Evolutionary conservation across 805 yeast genomes (phyloP).

Genomic region (Ogataea populi-albae): DNA sequence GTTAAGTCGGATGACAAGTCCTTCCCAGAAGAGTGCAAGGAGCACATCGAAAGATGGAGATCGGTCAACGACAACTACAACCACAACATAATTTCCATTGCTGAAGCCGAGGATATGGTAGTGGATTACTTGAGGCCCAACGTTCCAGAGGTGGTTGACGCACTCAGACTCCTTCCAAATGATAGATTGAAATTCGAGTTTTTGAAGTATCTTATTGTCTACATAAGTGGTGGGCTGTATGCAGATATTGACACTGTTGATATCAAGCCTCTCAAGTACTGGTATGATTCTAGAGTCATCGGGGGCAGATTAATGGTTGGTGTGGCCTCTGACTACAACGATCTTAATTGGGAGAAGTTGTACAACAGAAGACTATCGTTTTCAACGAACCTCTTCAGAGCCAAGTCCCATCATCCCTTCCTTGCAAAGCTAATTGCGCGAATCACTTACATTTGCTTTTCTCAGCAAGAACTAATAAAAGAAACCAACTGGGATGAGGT

Average conservation of each 20-base stretch:
- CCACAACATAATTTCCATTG: constrained; percentile 29
- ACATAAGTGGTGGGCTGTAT: constrained; percentile 52
- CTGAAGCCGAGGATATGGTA: constrained; percentile 29
- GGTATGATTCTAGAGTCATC: constrained; percentile 26
- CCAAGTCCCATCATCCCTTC: constrained; percentile 35
- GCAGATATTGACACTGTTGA: constrained; percentile 55
- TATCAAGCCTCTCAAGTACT: constrained; percentile 37
- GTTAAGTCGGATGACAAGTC: constrained; percentile 26
- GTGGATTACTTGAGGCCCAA: constrained; percentile 26
- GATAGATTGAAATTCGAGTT: constrained; percentile 49
- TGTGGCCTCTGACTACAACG: constrained; percentile 30
- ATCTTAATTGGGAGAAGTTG: constrained; percentile 30
- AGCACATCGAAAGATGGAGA: constrained; percentile 35
- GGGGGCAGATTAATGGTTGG: constrained; percentile 29
- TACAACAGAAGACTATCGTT: constrained; percentile 33
- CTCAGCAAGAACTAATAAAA: constrained; percentile 23
- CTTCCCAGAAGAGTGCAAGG: constrained; percentile 31
- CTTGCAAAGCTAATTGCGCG: constrained; percentile 33
- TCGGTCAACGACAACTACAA: constrained; percentile 29
- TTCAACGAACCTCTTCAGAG: constrained; percentile 27
- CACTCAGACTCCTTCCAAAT: constrained; percentile 50
- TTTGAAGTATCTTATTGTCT: constrained; percentile 48
- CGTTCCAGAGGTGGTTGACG: constrained; percentile 51
- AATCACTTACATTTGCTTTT: constrained; percentile 28
- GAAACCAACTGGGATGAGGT: constrained; percentile 30